Conservation (phyloP, 192 early-diverging fungal genomes). For the Podila clonocystis region DNA sequence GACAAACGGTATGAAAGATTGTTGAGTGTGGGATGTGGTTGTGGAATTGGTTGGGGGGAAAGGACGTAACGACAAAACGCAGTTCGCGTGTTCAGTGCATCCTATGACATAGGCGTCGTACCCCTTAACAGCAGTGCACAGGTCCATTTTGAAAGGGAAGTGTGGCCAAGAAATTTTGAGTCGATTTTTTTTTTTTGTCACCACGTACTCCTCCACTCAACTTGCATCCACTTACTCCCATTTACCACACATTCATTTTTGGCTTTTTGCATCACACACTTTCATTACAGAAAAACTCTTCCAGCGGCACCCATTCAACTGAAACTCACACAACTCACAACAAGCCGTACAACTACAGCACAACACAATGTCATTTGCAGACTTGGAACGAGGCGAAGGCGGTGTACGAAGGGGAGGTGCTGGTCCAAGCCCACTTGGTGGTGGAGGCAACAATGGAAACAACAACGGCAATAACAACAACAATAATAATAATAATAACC, state of each 20-base stretch:
- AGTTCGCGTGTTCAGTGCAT: too few relatives aligned
- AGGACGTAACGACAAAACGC: too few relatives aligned
- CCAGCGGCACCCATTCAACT: neutral
- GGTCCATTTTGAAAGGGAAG: too few relatives aligned
- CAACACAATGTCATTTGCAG: constrained; percentile 70
- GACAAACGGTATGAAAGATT: too few relatives aligned
- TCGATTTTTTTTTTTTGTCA: too few relatives aligned
- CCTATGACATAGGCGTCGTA: too few relatives aligned
- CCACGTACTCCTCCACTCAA: too few relatives aligned
- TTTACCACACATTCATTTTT: neutral
- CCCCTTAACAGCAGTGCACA: too few relatives aligned
- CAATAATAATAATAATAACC: constrained; percentile 16
- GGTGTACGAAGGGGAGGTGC: constrained; percentile 3
- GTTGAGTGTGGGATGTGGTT: too few relatives aligned
- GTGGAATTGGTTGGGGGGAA: too few relatives aligned
- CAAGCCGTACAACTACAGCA: neutral
- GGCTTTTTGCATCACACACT: neutral
- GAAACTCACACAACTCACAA: neutral
- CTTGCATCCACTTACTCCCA: too few relatives aligned
- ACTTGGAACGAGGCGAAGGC: constrained; percentile 65
- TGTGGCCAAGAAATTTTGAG: too few relatives aligned
- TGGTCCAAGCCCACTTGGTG: constrained; percentile 18
- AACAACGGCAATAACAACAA: constrained; percentile 12
- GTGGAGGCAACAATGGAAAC: constrained; percentile 1
- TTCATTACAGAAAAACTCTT: neutral